Evolutionary conservation across 306 rosid genomes (phyloP), one percentile per base, ranked within the genome.

Genomic region (Dalbergia cochinchinensis): DNA sequence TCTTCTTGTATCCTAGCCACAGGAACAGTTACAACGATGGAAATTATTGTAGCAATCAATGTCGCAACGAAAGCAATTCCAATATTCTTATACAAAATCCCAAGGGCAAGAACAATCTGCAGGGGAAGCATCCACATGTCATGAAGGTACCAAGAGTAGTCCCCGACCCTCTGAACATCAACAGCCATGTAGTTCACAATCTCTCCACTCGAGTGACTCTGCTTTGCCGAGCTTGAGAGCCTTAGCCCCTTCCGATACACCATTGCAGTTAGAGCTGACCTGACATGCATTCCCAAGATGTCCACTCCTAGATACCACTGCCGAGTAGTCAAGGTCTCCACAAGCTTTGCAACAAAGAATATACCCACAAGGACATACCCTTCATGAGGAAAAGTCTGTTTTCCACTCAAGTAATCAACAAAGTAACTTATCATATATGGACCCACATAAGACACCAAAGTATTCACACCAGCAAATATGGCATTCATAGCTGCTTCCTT

Each of bases 221-320:
- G 96, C 87, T 87, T 93, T 16, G 97, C 90, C 15, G 80, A 80
- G 92, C 97, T 91, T 8, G 97, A 93, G 66, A 93, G 92, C 76
- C 89, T 87, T 77, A 93, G 92, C 34, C 97, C 97, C 87, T 93
- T 93, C 42, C 55, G 80, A 72, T 89, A 93, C 34, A 93, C 97
- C 94, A 91, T 86, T 12, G 97, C 97, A 4, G 97, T 93, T 76
- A 93, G 86, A 72, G 96, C 94, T 33, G 97, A 93, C 73, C 96
- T 91, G 22, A 91, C 96, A 81, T 89, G 97, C 96, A 93, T 93
- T 11, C 97, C 97, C 89, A 93, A 84, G 63, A 93, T 93, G 83
- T 93, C 97, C 42, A 93, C 97, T 69, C 97, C 96, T 4, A 93
- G 86, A 83, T 93, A 93, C 97, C 97, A 93, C 65, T 93, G 97